A percentile compares a stretch with the other conserved stretches of the same genome.
Conservation (phyloP, 345 rosid species). For the Populus davidiana region DNA sequence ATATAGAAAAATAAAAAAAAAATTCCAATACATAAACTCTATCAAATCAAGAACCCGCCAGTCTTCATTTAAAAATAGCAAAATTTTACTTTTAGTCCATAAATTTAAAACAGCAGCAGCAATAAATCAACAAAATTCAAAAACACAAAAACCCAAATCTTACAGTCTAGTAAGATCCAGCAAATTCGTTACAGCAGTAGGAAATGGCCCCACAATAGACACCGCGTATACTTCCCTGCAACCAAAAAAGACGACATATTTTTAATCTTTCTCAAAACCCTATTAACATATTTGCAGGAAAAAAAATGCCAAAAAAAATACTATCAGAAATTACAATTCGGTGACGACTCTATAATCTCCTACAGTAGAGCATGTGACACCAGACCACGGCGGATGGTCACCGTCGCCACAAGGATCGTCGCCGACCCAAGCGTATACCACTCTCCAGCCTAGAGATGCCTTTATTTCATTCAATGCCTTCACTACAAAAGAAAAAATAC, state of each 20-base stretch:
- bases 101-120: background rate
- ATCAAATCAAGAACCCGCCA: background rate
- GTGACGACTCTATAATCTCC: slow-evolving; percentile 93
- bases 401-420: slow-evolving; percentile 98
- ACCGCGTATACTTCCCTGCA: slow-evolving; percentile 88
- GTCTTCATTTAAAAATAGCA: background rate
- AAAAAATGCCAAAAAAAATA: background rate
- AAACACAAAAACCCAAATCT: slow-evolving; percentile 14
- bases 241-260: background rate
- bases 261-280: background rate
- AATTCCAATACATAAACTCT: background rate
- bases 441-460: slow-evolving; percentile 97
- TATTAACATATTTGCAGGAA: background rate
- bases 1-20: background rate
- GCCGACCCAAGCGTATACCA: slow-evolving; percentile 94
- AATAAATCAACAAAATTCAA: background rate
- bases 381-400: slow-evolving; percentile 86
- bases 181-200: slow-evolving; percentile 81
- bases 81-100: background rate
- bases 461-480: slow-evolving; percentile 96
- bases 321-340: slow-evolving; percentile 50
- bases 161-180: slow-evolving; percentile 87
- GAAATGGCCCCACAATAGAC: slow-evolving; percentile 93
- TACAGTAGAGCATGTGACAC: slow-evolving; percentile 83
- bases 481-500: slow-evolving; percentile 35